phyloP scores from a whole-genome alignment of 371 early-diverging fungal genomes.

The Syncephalastrum monosporum region DNA sequence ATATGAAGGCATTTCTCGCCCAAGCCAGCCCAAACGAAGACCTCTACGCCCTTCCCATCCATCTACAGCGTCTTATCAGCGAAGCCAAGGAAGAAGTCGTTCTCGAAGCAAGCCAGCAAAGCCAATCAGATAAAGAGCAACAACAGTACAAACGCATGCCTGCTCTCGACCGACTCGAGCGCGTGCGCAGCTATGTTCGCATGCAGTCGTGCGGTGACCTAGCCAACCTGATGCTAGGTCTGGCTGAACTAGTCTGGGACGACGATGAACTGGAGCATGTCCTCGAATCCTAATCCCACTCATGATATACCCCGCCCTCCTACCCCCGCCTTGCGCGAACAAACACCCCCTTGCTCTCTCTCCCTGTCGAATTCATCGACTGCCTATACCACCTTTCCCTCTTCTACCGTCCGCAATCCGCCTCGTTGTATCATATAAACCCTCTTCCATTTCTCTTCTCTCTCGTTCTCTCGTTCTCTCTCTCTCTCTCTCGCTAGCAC shows the following conservation, averaged over 20 bases:
- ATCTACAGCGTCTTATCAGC: constrained; percentile 24
- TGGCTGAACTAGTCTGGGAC: constrained; percentile 32
- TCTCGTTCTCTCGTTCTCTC: too few species aligned
- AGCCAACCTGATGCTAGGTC: constrained; percentile 25
- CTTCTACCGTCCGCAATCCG: too few species aligned
- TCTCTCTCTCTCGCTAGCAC: too few species aligned
- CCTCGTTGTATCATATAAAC: too few species aligned
- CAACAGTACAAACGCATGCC: neutral
- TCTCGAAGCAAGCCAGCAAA: constrained; percentile 13
- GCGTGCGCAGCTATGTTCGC: constrained; percentile 22
- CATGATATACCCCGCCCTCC: neutral
- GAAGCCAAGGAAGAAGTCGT: constrained; percentile 36
- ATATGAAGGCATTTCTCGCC: constrained; percentile 21
- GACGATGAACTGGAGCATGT: constrained; percentile 32
- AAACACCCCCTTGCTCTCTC: too few species aligned
- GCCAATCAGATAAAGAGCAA: neutral
- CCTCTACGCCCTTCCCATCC: constrained; percentile 26
- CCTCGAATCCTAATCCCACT: constrained; percentile 1
- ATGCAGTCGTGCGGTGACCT: constrained; percentile 29
- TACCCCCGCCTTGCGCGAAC: neutral
- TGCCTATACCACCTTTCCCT: too few species aligned
- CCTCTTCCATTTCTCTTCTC: too few species aligned
- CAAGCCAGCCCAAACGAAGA: constrained; percentile 24
- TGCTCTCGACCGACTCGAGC: constrained; percentile 17
- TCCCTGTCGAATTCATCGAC: too few species aligned